A percentile compares a stretch with the other conserved stretches of the same genome.
Conservation (phyloP, 495 filamentous ascomycete genomes). For the Annulohypoxylon moriforme region DNA sequence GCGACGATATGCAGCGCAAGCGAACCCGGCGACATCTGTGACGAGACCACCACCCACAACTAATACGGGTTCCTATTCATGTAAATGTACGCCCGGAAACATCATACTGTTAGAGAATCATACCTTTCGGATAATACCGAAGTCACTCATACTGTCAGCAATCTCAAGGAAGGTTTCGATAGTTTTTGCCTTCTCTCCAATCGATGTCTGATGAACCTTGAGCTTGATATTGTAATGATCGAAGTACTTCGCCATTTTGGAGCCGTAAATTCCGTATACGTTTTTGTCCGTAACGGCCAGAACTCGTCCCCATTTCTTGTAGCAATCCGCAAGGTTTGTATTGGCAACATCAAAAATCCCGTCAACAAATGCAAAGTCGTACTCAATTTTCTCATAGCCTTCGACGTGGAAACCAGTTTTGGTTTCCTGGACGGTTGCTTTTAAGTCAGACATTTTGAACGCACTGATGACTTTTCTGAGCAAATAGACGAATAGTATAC, state of each 20-base stretch:
- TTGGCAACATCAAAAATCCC: conserved; percentile 67
- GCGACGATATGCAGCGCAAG: conserved; percentile 66
- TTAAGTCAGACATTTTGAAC: conserved; percentile 71
- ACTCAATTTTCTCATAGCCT: conserved; percentile 74
- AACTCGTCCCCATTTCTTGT: conserved; percentile 66
- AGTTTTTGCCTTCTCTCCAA: conserved; percentile 73
- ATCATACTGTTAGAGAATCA: background rate
- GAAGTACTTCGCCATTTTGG: conserved; percentile 69
- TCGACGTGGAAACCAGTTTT: conserved; percentile 68
- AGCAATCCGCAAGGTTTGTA: conserved; percentile 65
- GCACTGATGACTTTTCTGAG: no score
- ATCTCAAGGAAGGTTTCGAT: conserved; percentile 70
- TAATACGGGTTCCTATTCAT: conserved; percentile 66
- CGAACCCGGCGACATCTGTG: conserved; percentile 75
- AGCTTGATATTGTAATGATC: conserved; percentile 63
- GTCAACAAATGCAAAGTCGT: conserved; percentile 74
- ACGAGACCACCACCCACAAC: conserved; percentile 73
- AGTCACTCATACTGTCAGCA: conserved; percentile 71
- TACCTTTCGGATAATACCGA: conserved; percentile 71
- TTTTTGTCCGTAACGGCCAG: conserved; percentile 71
- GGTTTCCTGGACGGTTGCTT: conserved; percentile 66
- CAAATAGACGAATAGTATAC: background rate
- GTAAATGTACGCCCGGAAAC: background rate
- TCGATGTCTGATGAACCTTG: conserved; percentile 71
- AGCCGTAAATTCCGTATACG: conserved; percentile 68